These are phyloP conservation scores for Escovopsis sp. DNA, from an alignment of 2,329 filamentous ascomycete species.

Conservation along the genomic window DNA sequence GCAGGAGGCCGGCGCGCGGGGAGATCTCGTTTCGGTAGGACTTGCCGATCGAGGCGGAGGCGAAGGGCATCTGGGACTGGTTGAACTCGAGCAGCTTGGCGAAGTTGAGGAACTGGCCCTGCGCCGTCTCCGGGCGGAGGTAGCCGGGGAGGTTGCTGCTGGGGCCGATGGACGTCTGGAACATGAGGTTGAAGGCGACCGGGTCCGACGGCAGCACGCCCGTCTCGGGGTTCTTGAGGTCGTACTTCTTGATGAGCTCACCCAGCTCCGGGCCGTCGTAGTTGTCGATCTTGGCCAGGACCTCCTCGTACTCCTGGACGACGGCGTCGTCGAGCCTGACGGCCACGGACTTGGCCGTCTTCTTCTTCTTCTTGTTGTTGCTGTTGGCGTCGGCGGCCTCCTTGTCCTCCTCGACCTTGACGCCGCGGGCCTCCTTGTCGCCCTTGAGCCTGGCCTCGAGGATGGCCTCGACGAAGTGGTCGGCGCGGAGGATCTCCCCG, in stretches of 20 bases:
- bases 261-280: slow-evolving; percentile 79
- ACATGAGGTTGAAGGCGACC: slow-evolving; percentile 96
- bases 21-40: slow-evolving; percentile 98
- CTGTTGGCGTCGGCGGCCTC: slow-evolving; percentile 40
- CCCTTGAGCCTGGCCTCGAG: slow-evolving; percentile 77
- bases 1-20: slow-evolving; percentile 74
- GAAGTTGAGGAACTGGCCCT: slow-evolving; percentile 97
- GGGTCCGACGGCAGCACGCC: slow-evolving; percentile 64
- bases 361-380: slow-evolving; percentile 63
- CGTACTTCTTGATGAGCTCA: slow-evolving; percentile 75
- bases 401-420: slow-evolving; percentile 50
- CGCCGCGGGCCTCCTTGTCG: slow-evolving; percentile 80
- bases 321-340: slow-evolving; percentile 78
- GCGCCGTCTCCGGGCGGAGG: slow-evolving; percentile 85
- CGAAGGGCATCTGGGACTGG: slow-evolving; percentile 89
- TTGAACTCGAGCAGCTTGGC: slow-evolving; percentile 94
- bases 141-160: slow-evolving; percentile 78
- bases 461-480: slow-evolving; percentile 92
- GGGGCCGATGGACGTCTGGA: slow-evolving; percentile 86
- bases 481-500: slow-evolving; percentile 88
- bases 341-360: slow-evolving; percentile 69
- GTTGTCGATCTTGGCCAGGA: slow-evolving; percentile 89
- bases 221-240: slow-evolving; percentile 77
- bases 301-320: slow-evolving; percentile 79
- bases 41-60: slow-evolving; percentile 92